A percentile compares a stretch with the other conserved stretches of the same genome.
Conservation (phyloP, 2,329 filamentous ascomycete species). For the Fusarium equiseti region DNA sequence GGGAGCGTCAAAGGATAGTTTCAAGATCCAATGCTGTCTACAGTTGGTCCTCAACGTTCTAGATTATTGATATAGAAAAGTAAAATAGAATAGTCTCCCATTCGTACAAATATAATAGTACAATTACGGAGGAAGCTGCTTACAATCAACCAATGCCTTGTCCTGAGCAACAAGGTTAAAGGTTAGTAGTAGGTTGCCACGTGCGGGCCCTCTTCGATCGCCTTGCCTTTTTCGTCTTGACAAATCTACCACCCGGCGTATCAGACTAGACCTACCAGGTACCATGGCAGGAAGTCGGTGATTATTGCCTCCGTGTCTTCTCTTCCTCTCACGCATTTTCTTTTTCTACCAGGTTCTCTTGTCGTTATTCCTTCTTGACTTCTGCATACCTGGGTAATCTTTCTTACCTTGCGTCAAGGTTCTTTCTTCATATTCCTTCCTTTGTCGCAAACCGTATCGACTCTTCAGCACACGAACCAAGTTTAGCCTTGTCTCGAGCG, state of each 20-base stretch:
- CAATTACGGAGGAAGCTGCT: not conserved
- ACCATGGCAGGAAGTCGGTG: constrained; percentile 48
- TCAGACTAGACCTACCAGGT: constrained; percentile 6
- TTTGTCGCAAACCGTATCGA: constrained; percentile 30
- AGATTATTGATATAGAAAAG: not conserved
- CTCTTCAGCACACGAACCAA: constrained; percentile 23
- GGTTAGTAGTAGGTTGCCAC: constrained; percentile 48
- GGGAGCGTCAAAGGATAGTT: constrained; percentile 18
- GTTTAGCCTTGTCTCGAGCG: constrained; percentile 28
- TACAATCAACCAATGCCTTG: not conserved
- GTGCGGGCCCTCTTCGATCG: constrained; percentile 47
- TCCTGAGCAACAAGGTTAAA: constrained; percentile 24
- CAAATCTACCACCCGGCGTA: constrained; percentile 39
- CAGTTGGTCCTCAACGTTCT: not conserved
- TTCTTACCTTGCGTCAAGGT: constrained; percentile 20
- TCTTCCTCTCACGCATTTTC: constrained; percentile 27
- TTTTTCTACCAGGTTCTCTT: constrained; percentile 26
- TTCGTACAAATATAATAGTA: not conserved
- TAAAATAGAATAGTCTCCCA: not conserved
- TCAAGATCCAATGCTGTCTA: constrained; percentile 19
- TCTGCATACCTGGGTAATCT: constrained; percentile 23
- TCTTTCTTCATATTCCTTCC: constrained; percentile 8
- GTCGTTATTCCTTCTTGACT: constrained; percentile 14
- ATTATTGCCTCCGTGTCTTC: constrained; percentile 36
- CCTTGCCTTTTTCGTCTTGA: constrained; percentile 47